Evolutionary conservation across 2,329 filamentous ascomycete genomes (phyloP), one percentile per base, ranked within the genome.

Genomic region (Colletotrichum filicis): DNA sequence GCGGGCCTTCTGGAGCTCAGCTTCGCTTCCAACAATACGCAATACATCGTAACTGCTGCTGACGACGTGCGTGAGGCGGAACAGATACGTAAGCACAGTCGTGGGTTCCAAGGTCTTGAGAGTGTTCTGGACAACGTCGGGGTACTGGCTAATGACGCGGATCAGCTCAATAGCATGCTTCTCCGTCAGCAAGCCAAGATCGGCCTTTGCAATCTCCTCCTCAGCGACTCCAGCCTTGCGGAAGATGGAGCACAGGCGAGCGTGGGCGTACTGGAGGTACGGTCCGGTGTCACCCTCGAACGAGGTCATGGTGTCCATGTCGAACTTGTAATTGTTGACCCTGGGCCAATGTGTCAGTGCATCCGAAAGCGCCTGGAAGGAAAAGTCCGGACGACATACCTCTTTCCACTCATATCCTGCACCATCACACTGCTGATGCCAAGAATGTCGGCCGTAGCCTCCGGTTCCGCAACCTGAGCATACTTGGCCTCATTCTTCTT

Each of bases 351-450:
- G 32, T 71, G 71, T 63, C 59, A 74, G 71, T 52, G 77, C 68
- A 37, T 75, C 62, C 19, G 76, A 62, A 35, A 76, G 71, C 16
- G 72, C 71, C 35, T 72, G 68, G 37, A 63, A 46, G 12, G 70
- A 73, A 55, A 57, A 67, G 55, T 56, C 24, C 59, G 53, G 66
- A 77, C 56, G 66, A 66, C 88, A 76, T 83, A 93, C 92, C 94
- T 91, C 90, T 98, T 98, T 82, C 96, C 97, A 76, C 91, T 93
- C 95, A 98, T 98, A 80, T 98, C 97, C 84, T 98, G 96, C 24
- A 98, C 95, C 95, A 98, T 98, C 80, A 98, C 96, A 80, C 94
- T 93, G 76, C 93, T 95, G 80, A 98, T 98, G 75, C 96, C 97
- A 3, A 98, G 89, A 12, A 90, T 94, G 84, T 98, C 97, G 74